Evolutionary conservation across 2,329 filamentous ascomycete species (phyloP), one percentile per base, ranked within the genome.

Genomic region (Colletotrichum tropicicola): DNA sequence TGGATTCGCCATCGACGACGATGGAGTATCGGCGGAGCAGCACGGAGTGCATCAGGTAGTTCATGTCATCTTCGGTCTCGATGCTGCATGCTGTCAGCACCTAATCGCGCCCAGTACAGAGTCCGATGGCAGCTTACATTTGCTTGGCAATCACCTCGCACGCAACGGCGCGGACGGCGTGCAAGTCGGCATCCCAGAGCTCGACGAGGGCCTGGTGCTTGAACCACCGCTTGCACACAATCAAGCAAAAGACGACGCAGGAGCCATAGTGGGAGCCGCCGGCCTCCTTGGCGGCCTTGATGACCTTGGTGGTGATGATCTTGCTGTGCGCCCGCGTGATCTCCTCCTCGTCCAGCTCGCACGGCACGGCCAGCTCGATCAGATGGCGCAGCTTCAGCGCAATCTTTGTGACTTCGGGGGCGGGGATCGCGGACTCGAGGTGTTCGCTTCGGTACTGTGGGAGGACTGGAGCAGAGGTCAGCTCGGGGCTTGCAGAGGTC

Each of bases 71-170:
- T 74, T 98, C 95, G 3, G 78, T 79, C 78, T 99, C 96, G 73
- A 99, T 98, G 70, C 91, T 92, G 64, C 6, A 19, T 6, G 17
- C 25, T 9, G 17, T 28, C 19, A 54, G 47, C 10, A 17, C 10
- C 49, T 27, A 17, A 43, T 10, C n/a, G 13, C 28, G 28, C 3
- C 47, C 30, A 35, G 5, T 10, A 43, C 44, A 6, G 30, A 30
- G 25, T 13, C 55, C 47, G 12, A n/a, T 9, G n/a, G 47, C 9
- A 58, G 27, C 66, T 44, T 27, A 67, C 66, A 91, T 82, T 23
- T 87, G 83, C 82, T 98, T 99, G 19, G 96, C 94, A 72, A 99
- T 91, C 49, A 98, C 90, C 77, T 98, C 94, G 74, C 94, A 97
- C 13, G 96, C 94, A 3, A 87, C 82, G 2, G 93, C 93, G 28